Percentiles rank a stretch among this genome's conserved stretches.
phyloP scores from a whole-genome alignment of 345 rosid genomes.

The rapeseed (Brassica napus) region DNA sequence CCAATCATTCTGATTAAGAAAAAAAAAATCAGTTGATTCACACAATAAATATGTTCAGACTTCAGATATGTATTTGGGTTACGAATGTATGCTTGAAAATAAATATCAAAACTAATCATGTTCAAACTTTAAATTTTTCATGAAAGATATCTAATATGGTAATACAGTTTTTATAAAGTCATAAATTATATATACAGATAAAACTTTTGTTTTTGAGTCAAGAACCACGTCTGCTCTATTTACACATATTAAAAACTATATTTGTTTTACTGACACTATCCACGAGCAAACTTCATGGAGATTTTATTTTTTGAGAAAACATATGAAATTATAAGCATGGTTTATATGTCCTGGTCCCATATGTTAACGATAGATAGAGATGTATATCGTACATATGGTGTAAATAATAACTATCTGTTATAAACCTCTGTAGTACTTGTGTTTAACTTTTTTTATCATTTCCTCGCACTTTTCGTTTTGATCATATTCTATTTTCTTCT shows the following conservation, averaged over 20 bases:
- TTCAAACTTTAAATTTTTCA: neutral
- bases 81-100: no score
- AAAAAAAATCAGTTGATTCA: neutral
- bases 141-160: neutral
- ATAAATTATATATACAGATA: neutral
- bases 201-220: neutral
- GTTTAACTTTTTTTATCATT: no score
- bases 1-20: no score
- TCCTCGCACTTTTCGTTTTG: neutral
- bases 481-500: neutral
- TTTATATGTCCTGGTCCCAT: neutral
- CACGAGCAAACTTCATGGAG: neutral
- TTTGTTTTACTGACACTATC: neutral
- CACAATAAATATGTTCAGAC: neutral
- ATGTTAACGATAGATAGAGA: neutral
- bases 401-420: neutral
- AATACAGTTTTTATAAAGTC: neutral
- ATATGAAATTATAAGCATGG: neutral
- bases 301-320: neutral
- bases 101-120: neutral
- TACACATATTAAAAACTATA: neutral
- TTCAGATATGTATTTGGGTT: no score
- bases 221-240: neutral
- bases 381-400: neutral
- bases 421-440: neutral